Percentiles rank a stretch among this genome's conserved stretches.
phyloP scores from a whole-genome alignment of 352 stramenopile species.

The Pythium rhizo-oryzae region DNA sequence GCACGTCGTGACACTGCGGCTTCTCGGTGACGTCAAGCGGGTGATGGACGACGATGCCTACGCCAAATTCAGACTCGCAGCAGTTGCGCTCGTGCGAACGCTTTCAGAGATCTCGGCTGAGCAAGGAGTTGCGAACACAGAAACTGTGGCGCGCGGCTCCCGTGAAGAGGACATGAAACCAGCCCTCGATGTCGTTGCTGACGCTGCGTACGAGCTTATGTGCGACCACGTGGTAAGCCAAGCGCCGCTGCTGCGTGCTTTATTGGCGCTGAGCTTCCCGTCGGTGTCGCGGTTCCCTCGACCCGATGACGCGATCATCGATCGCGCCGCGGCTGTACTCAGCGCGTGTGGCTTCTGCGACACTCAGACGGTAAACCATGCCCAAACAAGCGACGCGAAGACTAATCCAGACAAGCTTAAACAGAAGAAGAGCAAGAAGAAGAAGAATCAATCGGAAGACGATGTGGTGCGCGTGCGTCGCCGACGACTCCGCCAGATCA shows the following conservation, averaged over 20 bases:
- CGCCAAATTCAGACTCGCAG: constrained; percentile 45
- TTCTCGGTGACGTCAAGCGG: constrained; percentile 16
- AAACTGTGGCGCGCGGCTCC: too few species aligned
- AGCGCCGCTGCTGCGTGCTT: constrained; percentile 47
- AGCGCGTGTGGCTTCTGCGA: constrained; percentile 40
- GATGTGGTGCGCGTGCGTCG: constrained; percentile 9
- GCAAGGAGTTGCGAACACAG: neutral
- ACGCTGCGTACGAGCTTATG: constrained; percentile 45
- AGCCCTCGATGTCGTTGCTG: constrained; percentile 19
- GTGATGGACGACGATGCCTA: constrained; percentile 21
- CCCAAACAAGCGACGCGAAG: neutral
- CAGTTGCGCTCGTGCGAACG: constrained; percentile 42
- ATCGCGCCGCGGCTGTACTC: constrained; percentile 29
- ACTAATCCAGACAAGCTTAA: neutral
- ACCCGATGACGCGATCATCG: constrained; percentile 12
- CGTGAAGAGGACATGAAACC: neutral
- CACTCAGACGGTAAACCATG: neutral
- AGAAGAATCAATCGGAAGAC: neutral
- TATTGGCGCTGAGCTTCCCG: constrained; percentile 35
- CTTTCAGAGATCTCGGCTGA: constrained; percentile 35
- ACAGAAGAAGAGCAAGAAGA: neutral
- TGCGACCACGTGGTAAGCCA: constrained; percentile 76
- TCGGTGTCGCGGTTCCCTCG: constrained; percentile 29
- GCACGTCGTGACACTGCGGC: neutral
- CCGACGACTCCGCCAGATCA: constrained; percentile 39